These are phyloP conservation scores for Hemerocallis citrina DNA, from an alignment of 106 monocot species.

Conservation along the genomic window DNA sequence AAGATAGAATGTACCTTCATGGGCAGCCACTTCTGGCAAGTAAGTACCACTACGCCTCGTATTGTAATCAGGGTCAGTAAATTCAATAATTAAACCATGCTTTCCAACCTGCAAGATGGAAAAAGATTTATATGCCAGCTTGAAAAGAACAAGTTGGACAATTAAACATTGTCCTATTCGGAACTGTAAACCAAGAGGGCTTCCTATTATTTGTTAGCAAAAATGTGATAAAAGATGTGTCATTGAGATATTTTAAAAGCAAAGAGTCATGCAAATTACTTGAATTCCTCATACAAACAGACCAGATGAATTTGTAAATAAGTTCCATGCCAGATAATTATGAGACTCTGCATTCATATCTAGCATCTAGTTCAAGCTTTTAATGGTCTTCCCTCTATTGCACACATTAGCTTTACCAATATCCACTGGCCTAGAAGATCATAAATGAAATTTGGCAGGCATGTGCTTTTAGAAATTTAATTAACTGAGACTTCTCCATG, in stretches of 20 bases:
- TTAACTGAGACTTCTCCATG: background rate
- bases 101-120: conserved; percentile 60
- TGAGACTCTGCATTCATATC: background rate
- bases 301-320: background rate
- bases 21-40: conserved; percentile 91
- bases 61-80: conserved; percentile 80
- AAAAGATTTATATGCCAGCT: background rate
- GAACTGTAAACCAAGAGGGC: background rate
- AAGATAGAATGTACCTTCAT: conserved; percentile 55
- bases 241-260: background rate
- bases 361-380: background rate
- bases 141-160: background rate
- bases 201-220: background rate
- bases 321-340: background rate
- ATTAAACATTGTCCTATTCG: background rate
- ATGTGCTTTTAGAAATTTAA: background rate
- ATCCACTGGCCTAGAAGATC: background rate
- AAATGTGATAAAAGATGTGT: background rate
- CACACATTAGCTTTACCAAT: background rate
- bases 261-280: background rate
- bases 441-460: background rate
- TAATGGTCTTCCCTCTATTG: too few relatives aligned
- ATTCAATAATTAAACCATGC: conserved; percentile 97
- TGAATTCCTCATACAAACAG: background rate
- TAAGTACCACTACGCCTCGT: conserved; percentile 77